Evolutionary conservation across 1,284 basidiomycete species (phyloP).

Genomic region (Fomitopsis pinicola): DNA sequence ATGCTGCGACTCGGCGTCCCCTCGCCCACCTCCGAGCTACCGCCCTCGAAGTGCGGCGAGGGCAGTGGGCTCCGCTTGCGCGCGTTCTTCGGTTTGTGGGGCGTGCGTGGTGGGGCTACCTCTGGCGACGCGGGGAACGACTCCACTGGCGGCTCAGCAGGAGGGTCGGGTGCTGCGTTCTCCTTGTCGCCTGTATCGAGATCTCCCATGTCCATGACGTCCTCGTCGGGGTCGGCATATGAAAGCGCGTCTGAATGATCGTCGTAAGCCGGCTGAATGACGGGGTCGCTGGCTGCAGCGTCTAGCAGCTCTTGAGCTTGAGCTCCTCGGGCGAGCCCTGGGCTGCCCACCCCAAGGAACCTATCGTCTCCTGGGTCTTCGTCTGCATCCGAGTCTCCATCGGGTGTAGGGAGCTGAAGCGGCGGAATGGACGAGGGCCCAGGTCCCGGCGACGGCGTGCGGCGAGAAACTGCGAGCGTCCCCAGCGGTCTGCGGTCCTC

Average conservation of each 20-base stretch:
- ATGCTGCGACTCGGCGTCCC: conserved; percentile 10
- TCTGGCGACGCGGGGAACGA: conserved; percentile 12
- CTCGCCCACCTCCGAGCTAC: conserved; percentile 3
- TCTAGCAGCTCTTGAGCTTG: not conserved
- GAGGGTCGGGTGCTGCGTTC: conserved; percentile 5
- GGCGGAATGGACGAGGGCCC: conserved; percentile 1
- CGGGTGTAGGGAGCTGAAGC: conserved; percentile 11
- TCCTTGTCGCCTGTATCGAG: conserved; percentile 8
- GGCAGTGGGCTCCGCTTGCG: conserved; percentile 18
- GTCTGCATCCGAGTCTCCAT: conserved; percentile 10
- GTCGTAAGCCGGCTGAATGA: not conserved
- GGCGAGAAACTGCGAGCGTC: conserved; percentile 12
- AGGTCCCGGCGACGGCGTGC: conserved; percentile 8
- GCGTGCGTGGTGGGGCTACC: conserved; percentile 13
- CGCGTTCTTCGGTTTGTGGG: conserved; percentile 18
- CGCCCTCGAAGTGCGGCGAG: conserved; percentile 13
- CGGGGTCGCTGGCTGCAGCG: not conserved
- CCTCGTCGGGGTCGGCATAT: conserved; percentile 3
- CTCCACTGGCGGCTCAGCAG: not conserved
- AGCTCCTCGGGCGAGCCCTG: not conserved
- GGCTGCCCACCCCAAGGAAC: conserved; percentile 18
- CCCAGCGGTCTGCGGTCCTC: conserved; percentile 17
- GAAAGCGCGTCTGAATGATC: conserved; percentile 3
- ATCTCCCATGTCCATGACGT: not conserved
- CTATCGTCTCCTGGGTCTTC: conserved; percentile 21